Evolutionary conservation across 768 basidiomycete species (phyloP).

Genomic region (Mycena polygramma): DNA sequence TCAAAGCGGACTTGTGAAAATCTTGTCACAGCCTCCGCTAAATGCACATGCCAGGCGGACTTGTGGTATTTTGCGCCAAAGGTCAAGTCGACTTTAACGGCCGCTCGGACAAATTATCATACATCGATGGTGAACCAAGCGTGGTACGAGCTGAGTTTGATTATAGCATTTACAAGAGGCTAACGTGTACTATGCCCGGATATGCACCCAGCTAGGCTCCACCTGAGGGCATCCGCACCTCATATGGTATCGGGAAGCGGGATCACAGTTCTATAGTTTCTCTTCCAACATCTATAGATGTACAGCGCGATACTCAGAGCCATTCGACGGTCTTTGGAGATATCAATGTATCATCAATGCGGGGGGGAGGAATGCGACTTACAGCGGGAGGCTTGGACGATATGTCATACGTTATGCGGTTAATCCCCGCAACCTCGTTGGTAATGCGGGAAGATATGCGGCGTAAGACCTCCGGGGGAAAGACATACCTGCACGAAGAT

Average conservation of each 20-base stretch:
- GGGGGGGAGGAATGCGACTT: conserved; percentile 45
- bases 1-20: too few species aligned
- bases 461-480: conserved; percentile 90
- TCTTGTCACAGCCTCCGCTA: too few species aligned
- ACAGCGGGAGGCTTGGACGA: conserved; percentile 97
- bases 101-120: too few species aligned
- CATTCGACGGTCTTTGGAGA: conserved; percentile 30
- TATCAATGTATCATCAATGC: conserved; percentile 5
- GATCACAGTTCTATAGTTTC: not conserved
- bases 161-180: too few species aligned
- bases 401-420: conserved; percentile 95
- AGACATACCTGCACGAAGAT: conserved; percentile 81
- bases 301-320: conserved; percentile 11
- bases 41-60: too few species aligned
- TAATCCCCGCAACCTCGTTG: conserved; percentile 97
- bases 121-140: too few species aligned
- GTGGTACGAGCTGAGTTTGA: too few species aligned
- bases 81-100: too few species aligned
- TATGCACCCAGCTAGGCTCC: too few species aligned
- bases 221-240: too few species aligned
- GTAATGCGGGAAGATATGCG: conserved; percentile 97
- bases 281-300: not conserved
- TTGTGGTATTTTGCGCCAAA: too few species aligned
- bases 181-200: too few species aligned
- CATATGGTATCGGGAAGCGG: not conserved